phyloP scores from a whole-genome alignment of 441 rosid species.

The Raphanus hybrid region DNA sequence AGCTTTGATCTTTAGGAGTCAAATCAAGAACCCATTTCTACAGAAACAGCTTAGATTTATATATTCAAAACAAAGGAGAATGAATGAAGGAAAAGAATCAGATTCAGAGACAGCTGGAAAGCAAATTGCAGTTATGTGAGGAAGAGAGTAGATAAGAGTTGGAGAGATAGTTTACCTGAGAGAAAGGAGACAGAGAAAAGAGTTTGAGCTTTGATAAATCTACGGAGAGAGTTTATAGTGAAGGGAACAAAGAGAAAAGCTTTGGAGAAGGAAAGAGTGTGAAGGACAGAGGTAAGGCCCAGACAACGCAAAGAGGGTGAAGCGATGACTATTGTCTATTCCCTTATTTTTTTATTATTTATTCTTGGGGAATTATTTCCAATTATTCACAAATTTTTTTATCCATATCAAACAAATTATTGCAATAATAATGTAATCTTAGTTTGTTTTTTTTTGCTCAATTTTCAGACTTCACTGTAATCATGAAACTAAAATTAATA shows the following conservation, averaged over 20 bases:
- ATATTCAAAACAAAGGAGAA: conserved; percentile 12
- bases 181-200: conserved; percentile 27
- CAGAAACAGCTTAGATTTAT: conserved; percentile 3
- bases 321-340: conserved; percentile 37
- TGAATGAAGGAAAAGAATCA: conserved; percentile 26
- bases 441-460: background rate
- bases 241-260: background rate
- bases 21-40: conserved; percentile 22
- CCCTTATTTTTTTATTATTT: conserved; percentile 3
- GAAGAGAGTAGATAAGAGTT: conserved; percentile 24
- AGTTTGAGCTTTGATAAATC: conserved; percentile 24
- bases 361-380: conserved; percentile 1
- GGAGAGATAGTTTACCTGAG: conserved; percentile 19
- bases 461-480: background rate
- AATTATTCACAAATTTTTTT: conserved; percentile 6
- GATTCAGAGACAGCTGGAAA: conserved; percentile 24
- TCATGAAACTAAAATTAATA: background rate
- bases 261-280: conserved; percentile 41
- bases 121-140: conserved; percentile 1
- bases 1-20: conserved; percentile 6
- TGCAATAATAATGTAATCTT: conserved; percentile 9
- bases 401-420: background rate
- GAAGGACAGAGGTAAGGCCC: conserved; percentile 40
- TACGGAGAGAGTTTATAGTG: conserved; percentile 28
- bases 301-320: conserved; percentile 43